These are phyloP conservation scores for Artomyces pyxidatus DNA, from an alignment of 768 basidiomycete species.

Conservation along the genomic window DNA sequence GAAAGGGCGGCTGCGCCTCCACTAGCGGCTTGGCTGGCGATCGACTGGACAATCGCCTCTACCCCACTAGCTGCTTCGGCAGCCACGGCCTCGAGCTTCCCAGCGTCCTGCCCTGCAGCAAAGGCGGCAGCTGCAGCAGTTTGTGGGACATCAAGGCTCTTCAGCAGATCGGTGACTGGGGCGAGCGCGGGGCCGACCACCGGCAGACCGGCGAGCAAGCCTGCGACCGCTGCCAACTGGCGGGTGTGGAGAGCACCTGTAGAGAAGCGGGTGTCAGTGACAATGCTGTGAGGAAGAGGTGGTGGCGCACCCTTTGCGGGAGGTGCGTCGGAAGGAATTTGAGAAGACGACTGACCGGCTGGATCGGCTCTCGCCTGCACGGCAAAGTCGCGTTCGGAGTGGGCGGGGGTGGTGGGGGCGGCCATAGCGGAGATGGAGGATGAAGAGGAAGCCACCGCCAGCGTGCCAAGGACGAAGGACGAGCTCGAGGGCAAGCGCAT, in stretches of 20 bases:
- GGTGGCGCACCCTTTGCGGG: too few species aligned
- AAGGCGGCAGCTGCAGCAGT: neutral
- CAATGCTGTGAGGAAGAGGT: constrained; percentile 1
- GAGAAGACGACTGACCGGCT: too few species aligned
- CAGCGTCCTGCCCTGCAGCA: too few species aligned
- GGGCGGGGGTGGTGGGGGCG: constrained; percentile 20
- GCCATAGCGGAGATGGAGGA: constrained; percentile 24
- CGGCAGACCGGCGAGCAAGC: constrained; percentile 1
- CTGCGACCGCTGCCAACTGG: neutral
- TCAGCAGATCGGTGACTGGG: neutral
- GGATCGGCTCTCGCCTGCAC: too few species aligned
- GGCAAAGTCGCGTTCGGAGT: too few species aligned
- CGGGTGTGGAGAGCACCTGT: neutral
- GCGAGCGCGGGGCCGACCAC: constrained; percentile 5
- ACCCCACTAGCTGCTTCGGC: neutral
- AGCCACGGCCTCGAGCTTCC: neutral
- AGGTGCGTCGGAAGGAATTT: too few species aligned
- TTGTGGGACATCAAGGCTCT: neutral
- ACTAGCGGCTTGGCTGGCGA: too few species aligned
- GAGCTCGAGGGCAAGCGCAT: constrained; percentile 27
- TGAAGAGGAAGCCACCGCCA: constrained; percentile 23
- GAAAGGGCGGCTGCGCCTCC: neutral
- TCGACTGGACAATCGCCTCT: too few species aligned
- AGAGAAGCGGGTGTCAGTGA: neutral
- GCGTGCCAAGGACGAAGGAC: constrained; percentile 24